Percentiles rank a stretch among this genome's conserved stretches.
These are phyloP conservation scores for Termitomyces sp. DNA, from an alignment of 768 basidiomycete genomes.

Conservation along the genomic window DNA sequence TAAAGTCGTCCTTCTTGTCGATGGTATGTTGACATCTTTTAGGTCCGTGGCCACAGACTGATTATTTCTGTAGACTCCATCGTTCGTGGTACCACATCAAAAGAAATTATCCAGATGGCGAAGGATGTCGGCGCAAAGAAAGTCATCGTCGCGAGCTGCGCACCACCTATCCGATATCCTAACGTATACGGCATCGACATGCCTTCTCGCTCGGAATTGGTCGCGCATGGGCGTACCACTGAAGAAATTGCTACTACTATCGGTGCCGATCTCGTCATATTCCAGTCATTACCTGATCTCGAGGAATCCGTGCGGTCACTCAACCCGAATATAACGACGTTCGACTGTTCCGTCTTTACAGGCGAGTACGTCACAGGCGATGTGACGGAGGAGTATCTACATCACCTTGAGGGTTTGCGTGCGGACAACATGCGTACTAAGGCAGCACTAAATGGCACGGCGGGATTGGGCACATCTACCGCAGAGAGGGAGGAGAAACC, in stretches of 20 bases:
- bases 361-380: slow-evolving; percentile 96
- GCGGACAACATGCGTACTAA: slow-evolving; percentile 78
- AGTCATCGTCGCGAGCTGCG: slow-evolving; percentile 94
- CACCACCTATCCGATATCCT: slow-evolving; percentile 89
- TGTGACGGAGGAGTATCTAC: slow-evolving; percentile 78
- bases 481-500: slow-evolving; percentile 14
- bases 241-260: slow-evolving; percentile 73
- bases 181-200: slow-evolving; percentile 99
- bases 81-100: slow-evolving; percentile 96
- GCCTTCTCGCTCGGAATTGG: slow-evolving; percentile 92
- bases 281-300: slow-evolving; percentile 88
- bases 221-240: slow-evolving; percentile 73
- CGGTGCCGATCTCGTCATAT: slow-evolving; percentile 94
- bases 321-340: slow-evolving; percentile 68
- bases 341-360: slow-evolving; percentile 98
- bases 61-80: slow-evolving; percentile 71
- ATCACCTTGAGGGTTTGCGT: slow-evolving; percentile 66
- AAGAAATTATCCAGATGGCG: slow-evolving; percentile 98
- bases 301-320: slow-evolving; percentile 79
- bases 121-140: slow-evolving; percentile 97
- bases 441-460: slow-evolving; percentile 21
- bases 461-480: slow-evolving; percentile 22
- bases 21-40: slow-evolving; percentile 49
- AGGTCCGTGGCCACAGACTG: background rate
- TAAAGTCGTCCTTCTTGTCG: slow-evolving; percentile 93